These are phyloP conservation scores for Abelmoschus esculentus DNA, from an alignment of 345 rosid species.

Conservation along the genomic window DNA sequence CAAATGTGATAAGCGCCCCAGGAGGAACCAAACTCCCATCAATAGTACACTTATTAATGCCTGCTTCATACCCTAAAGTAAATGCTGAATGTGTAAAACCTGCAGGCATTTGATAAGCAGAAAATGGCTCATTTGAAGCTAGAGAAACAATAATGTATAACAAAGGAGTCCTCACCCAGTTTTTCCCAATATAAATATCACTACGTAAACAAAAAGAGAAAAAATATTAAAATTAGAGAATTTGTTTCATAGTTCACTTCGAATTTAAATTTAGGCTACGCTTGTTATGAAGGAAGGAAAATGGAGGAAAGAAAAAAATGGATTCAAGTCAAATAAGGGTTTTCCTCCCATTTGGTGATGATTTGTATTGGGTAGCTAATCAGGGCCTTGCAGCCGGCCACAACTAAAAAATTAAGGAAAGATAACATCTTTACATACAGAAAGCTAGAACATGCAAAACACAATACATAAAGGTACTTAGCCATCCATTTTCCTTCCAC, in stretches of 20 bases:
- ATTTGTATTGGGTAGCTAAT: background rate
- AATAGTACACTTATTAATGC: slow-evolving; percentile 72
- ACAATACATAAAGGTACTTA: background rate
- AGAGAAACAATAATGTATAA: background rate
- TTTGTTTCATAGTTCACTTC: background rate
- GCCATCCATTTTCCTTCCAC: background rate
- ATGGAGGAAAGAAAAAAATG: background rate
- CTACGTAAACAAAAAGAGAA: background rate
- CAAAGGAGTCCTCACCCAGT: background rate
- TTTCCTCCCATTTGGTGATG: background rate
- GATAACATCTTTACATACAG: background rate
- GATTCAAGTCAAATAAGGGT: background rate
- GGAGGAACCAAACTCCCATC: slow-evolving; percentile 98
- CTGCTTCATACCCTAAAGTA: slow-evolving; percentile 91
- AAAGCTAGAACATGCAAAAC: background rate
- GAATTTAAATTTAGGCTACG: background rate
- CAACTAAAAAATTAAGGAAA: background rate
- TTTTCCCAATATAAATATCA: background rate
- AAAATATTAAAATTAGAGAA: too few relatives aligned
- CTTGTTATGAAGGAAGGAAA: background rate
- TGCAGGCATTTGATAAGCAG: slow-evolving; percentile 22
- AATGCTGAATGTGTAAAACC: slow-evolving; percentile 90
- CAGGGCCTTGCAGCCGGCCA: background rate
- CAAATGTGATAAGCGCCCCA: slow-evolving; percentile 78
- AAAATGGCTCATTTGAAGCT: background rate